A percentile compares a stretch with the other conserved stretches of the same genome.
phyloP scores from a whole-genome alignment of 305 asterid species.

The Fraxinus ornus region DNA sequence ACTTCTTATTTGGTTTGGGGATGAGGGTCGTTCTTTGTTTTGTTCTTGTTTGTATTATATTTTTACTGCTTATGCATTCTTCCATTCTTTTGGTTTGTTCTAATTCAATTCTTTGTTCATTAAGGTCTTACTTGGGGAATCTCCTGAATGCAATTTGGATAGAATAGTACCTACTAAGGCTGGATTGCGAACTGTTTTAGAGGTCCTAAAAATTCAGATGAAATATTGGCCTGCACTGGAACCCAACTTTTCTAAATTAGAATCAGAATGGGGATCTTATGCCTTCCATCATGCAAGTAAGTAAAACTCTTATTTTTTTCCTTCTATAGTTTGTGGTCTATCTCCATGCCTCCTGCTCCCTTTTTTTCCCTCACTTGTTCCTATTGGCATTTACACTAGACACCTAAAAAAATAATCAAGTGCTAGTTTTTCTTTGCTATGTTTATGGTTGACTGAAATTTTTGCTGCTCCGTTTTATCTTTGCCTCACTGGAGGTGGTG shows the following conservation, averaged over 20 bases:
- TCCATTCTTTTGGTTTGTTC: conserved; percentile 20
- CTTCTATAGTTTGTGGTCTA: conserved; percentile 4
- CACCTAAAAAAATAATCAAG: neutral
- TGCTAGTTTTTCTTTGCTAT: neutral
- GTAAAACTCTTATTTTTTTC: conserved; percentile 27
- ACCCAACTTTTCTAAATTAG: conserved; percentile 46
- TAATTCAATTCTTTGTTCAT: conserved; percentile 32
- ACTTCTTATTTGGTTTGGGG: neutral
- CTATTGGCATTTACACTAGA: neutral
- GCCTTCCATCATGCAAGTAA: conserved; percentile 56
- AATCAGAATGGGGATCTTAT: conserved; percentile 54
- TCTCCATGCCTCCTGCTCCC: conserved; percentile 15
- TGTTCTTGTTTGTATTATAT: conserved; percentile 1
- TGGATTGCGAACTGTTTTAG: conserved; percentile 68
- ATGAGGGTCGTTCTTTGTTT: conserved; percentile 8
- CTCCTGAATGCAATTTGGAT: conserved; percentile 41
- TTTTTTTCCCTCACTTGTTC: neutral
- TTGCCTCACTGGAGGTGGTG: neutral
- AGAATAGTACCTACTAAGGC: conserved; percentile 58
- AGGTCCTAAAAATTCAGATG: conserved; percentile 71
- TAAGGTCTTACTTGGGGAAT: conserved; percentile 92
- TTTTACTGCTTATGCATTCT: neutral
- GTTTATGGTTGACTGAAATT: neutral
- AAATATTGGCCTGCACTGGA: conserved; percentile 72
- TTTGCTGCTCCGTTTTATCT: neutral